These are phyloP conservation scores for Alternaria postmessia DNA, from an alignment of 2,329 filamentous ascomycete genomes.

Conservation along the genomic window DNA sequence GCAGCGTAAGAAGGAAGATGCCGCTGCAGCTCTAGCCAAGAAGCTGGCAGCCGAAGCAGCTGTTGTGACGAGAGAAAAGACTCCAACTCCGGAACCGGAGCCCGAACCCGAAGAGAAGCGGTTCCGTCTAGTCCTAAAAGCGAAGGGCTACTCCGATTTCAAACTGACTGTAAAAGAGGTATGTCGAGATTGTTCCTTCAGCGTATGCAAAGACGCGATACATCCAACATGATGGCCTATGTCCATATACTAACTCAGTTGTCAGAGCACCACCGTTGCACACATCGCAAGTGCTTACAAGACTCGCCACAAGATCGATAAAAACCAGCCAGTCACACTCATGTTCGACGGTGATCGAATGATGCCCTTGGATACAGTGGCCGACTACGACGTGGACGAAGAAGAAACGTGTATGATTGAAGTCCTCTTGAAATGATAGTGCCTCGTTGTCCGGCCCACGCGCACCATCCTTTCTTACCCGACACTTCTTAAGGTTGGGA, in stretches of 20 bases:
- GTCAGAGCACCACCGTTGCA: conserved; percentile 42
- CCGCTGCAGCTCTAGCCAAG: conserved; percentile 35
- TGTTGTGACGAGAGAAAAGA: conserved; percentile 21
- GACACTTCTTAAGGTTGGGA: neutral
- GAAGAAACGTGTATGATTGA: conserved; percentile 50
- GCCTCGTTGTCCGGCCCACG: neutral
- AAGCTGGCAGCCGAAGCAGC: conserved; percentile 51
- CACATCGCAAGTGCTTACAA: conserved; percentile 44
- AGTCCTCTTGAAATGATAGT: conserved; percentile 44
- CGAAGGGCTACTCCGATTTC: conserved; percentile 60
- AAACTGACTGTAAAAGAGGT: conserved; percentile 60
- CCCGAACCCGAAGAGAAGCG: conserved; percentile 28
- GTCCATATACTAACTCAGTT: conserved; percentile 16
- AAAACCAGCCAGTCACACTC: conserved; percentile 42
- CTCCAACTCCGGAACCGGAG: conserved; percentile 29
- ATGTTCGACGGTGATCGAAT: conserved; percentile 51
- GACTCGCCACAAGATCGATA: conserved; percentile 26
- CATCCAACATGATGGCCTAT: neutral
- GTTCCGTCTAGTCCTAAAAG: conserved; percentile 61
- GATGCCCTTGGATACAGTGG: conserved; percentile 42
- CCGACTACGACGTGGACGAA: conserved; percentile 49
- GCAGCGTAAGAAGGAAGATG: conserved; percentile 56
- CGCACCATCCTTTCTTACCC: neutral
- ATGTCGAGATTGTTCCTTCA: conserved; percentile 28
- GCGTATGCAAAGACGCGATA: neutral